Conservation (phyloP, 2,329 filamentous ascomycete genomes). For the Eutypa lata region DNA sequence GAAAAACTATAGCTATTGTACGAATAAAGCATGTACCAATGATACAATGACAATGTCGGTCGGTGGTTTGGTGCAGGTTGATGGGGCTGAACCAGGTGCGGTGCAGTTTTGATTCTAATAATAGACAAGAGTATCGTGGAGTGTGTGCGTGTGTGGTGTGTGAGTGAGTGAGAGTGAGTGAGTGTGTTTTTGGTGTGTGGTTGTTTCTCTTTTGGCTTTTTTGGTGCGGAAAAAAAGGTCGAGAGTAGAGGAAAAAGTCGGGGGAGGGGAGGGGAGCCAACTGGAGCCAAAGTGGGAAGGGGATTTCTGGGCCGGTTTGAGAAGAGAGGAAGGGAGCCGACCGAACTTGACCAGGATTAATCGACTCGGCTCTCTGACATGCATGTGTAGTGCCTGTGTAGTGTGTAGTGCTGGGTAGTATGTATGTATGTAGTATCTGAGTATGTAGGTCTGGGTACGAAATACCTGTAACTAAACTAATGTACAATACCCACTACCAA, state of each 20-base stretch:
- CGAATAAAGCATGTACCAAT: background rate
- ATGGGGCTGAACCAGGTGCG: slow-evolving; percentile 50
- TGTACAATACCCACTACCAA: no score
- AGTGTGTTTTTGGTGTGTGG: slow-evolving; percentile 4
- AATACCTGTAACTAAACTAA: no score
- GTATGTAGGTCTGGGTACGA: no score
- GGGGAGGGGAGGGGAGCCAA: background rate
- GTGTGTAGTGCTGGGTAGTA: no score
- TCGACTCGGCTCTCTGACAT: background rate
- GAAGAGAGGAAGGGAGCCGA: background rate
- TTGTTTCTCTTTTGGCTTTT: no score
- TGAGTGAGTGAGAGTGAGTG: slow-evolving; percentile 18
- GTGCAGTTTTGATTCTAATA: slow-evolving; percentile 43
- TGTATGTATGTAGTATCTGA: no score
- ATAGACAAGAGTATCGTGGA: slow-evolving; percentile 43
- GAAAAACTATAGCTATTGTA: background rate
- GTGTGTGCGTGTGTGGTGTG: slow-evolving; percentile 22
- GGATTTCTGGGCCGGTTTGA: background rate
- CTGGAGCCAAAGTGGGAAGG: background rate
- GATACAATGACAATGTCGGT: slow-evolving; percentile 16
- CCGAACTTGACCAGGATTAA: background rate
- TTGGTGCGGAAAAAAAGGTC: no score
- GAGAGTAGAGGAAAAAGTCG: background rate
- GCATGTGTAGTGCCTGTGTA: no score
- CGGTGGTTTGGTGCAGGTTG: slow-evolving; percentile 33